Conservation (phyloP, 331 rosid genomes). For the Rhamnella rubrinervis region DNA sequence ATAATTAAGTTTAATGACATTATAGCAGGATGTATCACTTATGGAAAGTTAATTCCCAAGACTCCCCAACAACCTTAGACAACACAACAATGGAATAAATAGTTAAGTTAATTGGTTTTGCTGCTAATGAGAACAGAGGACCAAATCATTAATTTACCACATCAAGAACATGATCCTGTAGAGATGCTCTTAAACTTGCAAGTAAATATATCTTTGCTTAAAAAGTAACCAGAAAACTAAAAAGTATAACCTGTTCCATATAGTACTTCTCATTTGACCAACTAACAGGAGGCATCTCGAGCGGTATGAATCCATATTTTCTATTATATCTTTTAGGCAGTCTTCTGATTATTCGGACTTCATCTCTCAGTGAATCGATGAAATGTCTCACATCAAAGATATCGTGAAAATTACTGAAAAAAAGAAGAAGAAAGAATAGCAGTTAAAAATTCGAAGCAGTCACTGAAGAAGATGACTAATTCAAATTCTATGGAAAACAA, state of each 20-base stretch:
- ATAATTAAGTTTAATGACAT: slow-evolving; percentile 20
- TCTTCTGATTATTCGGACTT: slow-evolving; percentile 86
- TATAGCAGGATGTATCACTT: slow-evolving; percentile 5
- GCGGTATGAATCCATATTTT: slow-evolving; percentile 52
- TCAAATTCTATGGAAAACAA: slow-evolving; percentile 23
- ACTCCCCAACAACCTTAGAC: background rate
- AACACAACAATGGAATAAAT: background rate
- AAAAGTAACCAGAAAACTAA: background rate
- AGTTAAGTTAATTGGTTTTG: slow-evolving; percentile 1
- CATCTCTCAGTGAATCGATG: slow-evolving; percentile 82
- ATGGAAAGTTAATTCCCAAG: background rate
- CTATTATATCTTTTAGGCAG: slow-evolving; percentile 71
- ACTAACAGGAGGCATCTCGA: slow-evolving; percentile 95
- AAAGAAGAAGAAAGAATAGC: slow-evolving; percentile 15
- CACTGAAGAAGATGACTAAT: slow-evolving; percentile 10
- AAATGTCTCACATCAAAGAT: slow-evolving; percentile 91
- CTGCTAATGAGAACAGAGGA: slow-evolving; percentile 1
- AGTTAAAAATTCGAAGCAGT: slow-evolving; percentile 29
- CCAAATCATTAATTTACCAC: slow-evolving; percentile 20
- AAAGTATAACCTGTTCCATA: slow-evolving; percentile 65
- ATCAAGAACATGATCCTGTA: background rate
- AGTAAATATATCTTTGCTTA: background rate
- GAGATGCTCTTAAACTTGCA: background rate
- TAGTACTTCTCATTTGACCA: slow-evolving; percentile 93
- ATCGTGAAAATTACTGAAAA: slow-evolving; percentile 86